Evolutionary conservation across 2,329 filamentous ascomycete species (phyloP), one percentile per base, ranked within the genome.

Genomic region (Trichoderma lentiforme): DNA sequence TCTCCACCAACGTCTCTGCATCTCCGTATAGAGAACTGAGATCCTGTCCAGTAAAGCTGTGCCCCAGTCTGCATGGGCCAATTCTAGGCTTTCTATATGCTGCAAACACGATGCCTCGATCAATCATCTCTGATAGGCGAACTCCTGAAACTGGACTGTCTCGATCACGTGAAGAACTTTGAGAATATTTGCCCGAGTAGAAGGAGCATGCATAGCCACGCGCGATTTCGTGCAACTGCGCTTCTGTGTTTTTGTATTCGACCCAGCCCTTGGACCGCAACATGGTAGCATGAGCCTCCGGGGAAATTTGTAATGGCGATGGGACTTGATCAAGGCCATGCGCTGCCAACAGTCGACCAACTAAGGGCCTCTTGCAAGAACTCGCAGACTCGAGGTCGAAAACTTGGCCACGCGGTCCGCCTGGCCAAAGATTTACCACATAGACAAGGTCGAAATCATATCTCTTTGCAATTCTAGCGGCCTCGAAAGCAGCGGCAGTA

Each of bases 361-460:
- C 84, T 73, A 87, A 76, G 6, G 77, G 78, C 26, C 75, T 75
- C 5, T 71, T 72, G 3, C 72, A 72, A 11, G 73, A 69, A 32
- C 72, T 74, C 21, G 65, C 47, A 14, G 70, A 74, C 7, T 71
- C 72, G 18, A 71, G 53, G 5, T 60, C 66, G 12, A 75, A 72
- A 12, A 60, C 71, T 18, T 62, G 71, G 43, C 70, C 34, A 34
- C 66, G 72, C 18, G 74, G 73, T 62, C 74, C 72, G 26, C 79
- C 77, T 26, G 88, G 87, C 87, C 88, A 89, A 15, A 90, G 79
- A 73, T 87, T 89, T 73, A 89, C 84, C 34, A 90, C 84, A 74
- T 90, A 90, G 14, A 89, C 82, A 28, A 90, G 81, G 74, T 89
- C 86, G 67, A 90, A 89, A 68, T 87, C 83, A 77, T 88, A 88